A percentile compares a stretch with the other conserved stretches of the same genome.
Evolutionary conservation across 148 eudicot species (phyloP).

Genomic region (Rhododendron ovatum): DNA sequence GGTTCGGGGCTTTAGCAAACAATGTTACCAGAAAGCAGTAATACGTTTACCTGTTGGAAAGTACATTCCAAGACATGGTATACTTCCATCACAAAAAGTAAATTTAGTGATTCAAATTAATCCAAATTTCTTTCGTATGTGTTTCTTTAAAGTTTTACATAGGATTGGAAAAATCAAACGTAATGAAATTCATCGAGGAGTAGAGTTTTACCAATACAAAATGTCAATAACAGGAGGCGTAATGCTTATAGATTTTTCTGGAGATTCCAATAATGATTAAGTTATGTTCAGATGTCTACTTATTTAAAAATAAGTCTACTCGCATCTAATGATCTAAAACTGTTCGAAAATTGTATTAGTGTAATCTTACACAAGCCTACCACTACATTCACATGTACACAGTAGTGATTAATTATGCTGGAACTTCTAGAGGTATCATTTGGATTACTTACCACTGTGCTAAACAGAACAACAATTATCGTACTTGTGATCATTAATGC

Average conservation of each 20-base stretch:
- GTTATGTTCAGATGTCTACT: background rate
- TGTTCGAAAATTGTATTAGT: background rate
- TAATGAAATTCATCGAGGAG: background rate
- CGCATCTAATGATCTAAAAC: background rate
- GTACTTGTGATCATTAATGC: slow-evolving; percentile 74
- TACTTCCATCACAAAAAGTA: background rate
- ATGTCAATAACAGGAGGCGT: background rate
- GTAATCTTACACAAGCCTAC: background rate
- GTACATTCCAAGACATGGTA: background rate
- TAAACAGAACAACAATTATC: slow-evolving; percentile 71
- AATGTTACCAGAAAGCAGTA: background rate
- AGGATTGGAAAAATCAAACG: background rate
- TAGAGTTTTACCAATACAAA: background rate
- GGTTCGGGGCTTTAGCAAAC: background rate
- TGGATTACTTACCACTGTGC: slow-evolving; percentile 70
- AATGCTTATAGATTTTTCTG: background rate
- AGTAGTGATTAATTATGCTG: background rate
- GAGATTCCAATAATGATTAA: background rate
- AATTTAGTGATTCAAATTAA: background rate
- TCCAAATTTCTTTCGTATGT: background rate
- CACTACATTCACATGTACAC: background rate
- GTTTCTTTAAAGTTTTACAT: background rate
- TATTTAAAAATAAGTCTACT: background rate
- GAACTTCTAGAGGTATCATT: background rate
- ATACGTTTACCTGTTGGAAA: background rate